phyloP scores from a whole-genome alignment of 2,329 filamentous ascomycete species.

The Arthrobotrys sinensis region DNA sequence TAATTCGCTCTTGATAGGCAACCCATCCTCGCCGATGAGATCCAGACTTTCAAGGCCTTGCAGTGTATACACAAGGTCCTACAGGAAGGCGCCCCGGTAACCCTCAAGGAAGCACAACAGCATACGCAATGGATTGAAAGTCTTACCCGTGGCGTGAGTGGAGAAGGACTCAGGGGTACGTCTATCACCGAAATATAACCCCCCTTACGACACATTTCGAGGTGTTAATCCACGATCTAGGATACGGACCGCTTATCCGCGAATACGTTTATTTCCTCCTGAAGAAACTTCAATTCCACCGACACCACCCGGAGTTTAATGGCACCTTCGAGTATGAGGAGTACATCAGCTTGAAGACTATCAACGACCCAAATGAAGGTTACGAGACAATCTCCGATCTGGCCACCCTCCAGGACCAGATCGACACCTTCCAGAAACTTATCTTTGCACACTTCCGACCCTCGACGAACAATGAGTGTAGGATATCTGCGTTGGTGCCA shows the following conservation, averaged over 20 bases:
- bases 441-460: conserved; percentile 97
- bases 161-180: conserved; percentile 84
- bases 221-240: conserved; percentile 65
- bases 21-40: conserved; percentile 97
- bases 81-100: conserved; percentile 93
- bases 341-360: conserved; percentile 96
- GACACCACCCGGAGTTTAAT: conserved; percentile 97
- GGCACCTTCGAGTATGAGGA: conserved; percentile 99
- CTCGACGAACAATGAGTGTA: conserved; percentile 93
- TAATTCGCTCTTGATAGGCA: conserved; percentile 73
- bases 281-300: conserved; percentile 95
- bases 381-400: conserved; percentile 96
- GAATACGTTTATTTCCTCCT: conserved; percentile 98
- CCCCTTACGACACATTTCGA: conserved; percentile 1
- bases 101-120: conserved; percentile 87
- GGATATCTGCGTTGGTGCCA: conserved; percentile 92
- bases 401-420: conserved; percentile 97
- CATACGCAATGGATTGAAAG: conserved; percentile 94
- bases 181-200: not conserved
- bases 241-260: conserved; percentile 90
- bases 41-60: conserved; percentile 98
- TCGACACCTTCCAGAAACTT: conserved; percentile 97
- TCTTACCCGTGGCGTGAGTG: conserved; percentile 83
- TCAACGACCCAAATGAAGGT: conserved; percentile 98
- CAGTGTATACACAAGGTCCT: conserved; percentile 98